Evolutionary conservation across 2,329 filamentous ascomycete species (phyloP), one percentile per base, ranked within the genome.

Genomic region (Cordyceps cateniannulata): DNA sequence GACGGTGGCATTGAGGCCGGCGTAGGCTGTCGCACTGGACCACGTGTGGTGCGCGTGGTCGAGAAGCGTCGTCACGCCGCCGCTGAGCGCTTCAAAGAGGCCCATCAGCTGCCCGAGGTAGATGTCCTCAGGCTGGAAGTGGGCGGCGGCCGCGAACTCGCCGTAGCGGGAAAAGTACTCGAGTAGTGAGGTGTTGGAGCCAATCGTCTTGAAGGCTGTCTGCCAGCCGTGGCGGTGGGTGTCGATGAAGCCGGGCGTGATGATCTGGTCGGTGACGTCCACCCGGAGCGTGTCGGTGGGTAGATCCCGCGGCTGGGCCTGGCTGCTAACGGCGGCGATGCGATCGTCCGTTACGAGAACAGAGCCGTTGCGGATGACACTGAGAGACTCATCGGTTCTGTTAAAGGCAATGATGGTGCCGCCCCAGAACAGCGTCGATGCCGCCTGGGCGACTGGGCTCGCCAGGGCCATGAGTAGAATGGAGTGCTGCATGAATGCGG

Each of bases 211-310:
- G 65, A 78, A 77, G 10, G 74, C 79, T 0, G 82, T 84, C 65
- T 85, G 80, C 83, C 82, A 84, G 0, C 77, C 75, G 63, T 83
- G 80, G 1, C 77, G 77, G 64, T 85, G 82, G 0, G 81, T 84
- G 68, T 85, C 79, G 61, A 85, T 72, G 68, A 85, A 84, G 9
- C 83, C 82, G 0, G 81, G 79, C 0, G 76, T 76, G 56, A 84
- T 72, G 62, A 84, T 84, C 65, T 82, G 80, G 57, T 76, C 72
- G 0, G 73, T 74, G 44, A 76, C 77, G 63, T 85, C 76, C n/a
- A 84, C 70, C 1, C 76, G 63, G 55, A 81, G 72, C n/a, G 52
- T 44, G 16, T 27, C 27, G 3, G 10, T 12, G 22, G 47, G 45
- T 12, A 59, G 45, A 18, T 25, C 18, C 5, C 9, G 22, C 4